Evolutionary conservation across 2,329 filamentous ascomycete genomes (phyloP).

Genomic region (Aspergillus sp.): DNA sequence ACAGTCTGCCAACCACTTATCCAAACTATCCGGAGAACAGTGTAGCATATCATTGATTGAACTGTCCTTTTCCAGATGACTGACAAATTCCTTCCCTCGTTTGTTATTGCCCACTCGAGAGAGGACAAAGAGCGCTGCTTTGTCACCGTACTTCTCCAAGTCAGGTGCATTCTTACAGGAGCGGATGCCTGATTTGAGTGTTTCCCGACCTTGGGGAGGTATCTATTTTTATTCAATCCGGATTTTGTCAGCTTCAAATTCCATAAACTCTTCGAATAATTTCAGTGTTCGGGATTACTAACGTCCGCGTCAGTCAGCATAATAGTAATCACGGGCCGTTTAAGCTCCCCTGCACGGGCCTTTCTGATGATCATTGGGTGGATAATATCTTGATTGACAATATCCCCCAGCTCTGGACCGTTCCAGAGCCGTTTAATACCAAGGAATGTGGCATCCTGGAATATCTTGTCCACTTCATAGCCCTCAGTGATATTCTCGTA

Average conservation of each 20-base stretch:
- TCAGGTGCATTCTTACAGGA: neutral
- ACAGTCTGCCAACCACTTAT: neutral
- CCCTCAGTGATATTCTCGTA: neutral
- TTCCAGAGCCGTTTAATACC: neutral
- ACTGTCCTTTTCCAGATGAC: neutral
- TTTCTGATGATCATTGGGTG: neutral
- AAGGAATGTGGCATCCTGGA: neutral
- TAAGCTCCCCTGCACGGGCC: neutral
- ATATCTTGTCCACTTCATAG: neutral
- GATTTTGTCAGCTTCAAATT: too few relatives aligned
- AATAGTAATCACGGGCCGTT: neutral
- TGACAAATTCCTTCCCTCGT: neutral
- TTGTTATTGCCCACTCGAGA: neutral
- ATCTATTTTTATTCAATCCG: neutral
- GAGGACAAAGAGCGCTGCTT: neutral
- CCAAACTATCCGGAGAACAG: neutral
- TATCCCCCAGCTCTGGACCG: neutral
- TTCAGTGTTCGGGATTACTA: neutral
- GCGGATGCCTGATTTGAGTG: neutral
- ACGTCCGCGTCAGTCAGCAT: neutral
- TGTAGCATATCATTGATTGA: neutral
- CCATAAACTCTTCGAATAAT: too few relatives aligned
- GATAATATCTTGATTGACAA: neutral
- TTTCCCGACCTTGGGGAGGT: neutral
- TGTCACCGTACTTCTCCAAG: neutral